phyloP scores from a whole-genome alignment of 768 basidiomycete species.

The Artomyces pyxidatus region DNA sequence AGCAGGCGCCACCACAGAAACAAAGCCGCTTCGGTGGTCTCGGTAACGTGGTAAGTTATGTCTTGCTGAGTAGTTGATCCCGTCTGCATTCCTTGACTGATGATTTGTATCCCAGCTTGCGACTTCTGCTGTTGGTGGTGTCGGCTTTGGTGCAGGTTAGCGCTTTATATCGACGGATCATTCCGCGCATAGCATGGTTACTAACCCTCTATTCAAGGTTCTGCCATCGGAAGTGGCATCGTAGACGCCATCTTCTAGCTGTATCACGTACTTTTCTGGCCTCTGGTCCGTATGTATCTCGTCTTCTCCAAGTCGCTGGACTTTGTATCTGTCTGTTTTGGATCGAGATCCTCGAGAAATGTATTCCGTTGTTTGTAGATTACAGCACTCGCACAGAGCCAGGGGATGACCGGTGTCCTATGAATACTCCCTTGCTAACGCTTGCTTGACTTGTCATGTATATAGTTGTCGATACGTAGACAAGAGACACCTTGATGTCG shows the following conservation, averaged over 20 bases:
- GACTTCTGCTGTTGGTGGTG: constrained; percentile 47
- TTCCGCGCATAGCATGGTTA: constrained; percentile 2
- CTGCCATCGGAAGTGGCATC: constrained; percentile 44
- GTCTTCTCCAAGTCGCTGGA: background rate
- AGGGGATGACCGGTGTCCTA: no score
- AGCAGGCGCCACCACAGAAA: constrained; percentile 14
- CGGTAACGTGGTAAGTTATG: constrained; percentile 8
- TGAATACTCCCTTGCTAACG: no score
- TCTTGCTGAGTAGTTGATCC: no score
- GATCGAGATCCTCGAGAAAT: no score
- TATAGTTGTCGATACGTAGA: no score
- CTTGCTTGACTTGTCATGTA: no score
- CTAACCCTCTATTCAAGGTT: constrained; percentile 23
- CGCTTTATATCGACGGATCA: constrained; percentile 36
- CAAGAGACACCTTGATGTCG: no score
- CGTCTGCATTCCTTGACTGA: no score
- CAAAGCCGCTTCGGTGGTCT: constrained; percentile 9
- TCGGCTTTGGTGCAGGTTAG: constrained; percentile 73
- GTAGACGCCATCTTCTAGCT: constrained; percentile 43
- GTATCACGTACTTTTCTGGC: no score
- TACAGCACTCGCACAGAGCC: no score
- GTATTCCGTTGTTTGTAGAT: no score
- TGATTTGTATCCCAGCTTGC: constrained; percentile 23
- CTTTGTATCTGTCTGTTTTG: background rate
- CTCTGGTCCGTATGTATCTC: no score